Evolutionary conservation across 306 rosid species (phyloP).

Genomic region (Quercus dentata): DNA sequence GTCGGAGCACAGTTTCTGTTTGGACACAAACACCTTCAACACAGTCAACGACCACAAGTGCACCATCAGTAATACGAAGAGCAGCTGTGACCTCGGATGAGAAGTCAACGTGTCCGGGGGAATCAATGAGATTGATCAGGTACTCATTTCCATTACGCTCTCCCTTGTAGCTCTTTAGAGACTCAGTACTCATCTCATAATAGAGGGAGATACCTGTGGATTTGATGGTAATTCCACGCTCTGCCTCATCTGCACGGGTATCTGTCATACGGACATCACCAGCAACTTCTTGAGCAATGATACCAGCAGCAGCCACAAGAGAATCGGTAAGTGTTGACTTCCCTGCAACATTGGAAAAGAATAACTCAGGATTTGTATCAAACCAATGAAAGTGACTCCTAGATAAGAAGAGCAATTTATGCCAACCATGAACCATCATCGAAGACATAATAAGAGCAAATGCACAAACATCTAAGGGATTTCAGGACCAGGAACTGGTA

Average conservation of each 20-base stretch:
- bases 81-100: slow-evolving; percentile 86
- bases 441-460: too few relatives aligned
- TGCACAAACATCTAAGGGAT: not conserved
- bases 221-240: slow-evolving; percentile 81
- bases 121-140: slow-evolving; percentile 79
- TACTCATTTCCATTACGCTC: slow-evolving; percentile 64
- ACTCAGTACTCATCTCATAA: slow-evolving; percentile 50
- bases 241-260: slow-evolving; percentile 80
- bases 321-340: slow-evolving; percentile 79
- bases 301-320: slow-evolving; percentile 87
- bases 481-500: not conserved
- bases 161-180: slow-evolving; percentile 50
- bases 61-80: slow-evolving; percentile 79
- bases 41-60: slow-evolving; percentile 76
- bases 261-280: slow-evolving; percentile 85
- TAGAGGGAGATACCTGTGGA: slow-evolving; percentile 83
- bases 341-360: slow-evolving; percentile 17
- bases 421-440: not conserved
- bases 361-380: not conserved
- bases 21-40: slow-evolving; percentile 82
- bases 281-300: slow-evolving; percentile 73
- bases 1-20: slow-evolving; percentile 73
- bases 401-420: not conserved
- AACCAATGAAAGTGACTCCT: not conserved
- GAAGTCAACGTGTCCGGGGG: slow-evolving; percentile 83